Conservation (phyloP, 176 grass and related monocot genomes). For the Calamus simplicifolius region DNA sequence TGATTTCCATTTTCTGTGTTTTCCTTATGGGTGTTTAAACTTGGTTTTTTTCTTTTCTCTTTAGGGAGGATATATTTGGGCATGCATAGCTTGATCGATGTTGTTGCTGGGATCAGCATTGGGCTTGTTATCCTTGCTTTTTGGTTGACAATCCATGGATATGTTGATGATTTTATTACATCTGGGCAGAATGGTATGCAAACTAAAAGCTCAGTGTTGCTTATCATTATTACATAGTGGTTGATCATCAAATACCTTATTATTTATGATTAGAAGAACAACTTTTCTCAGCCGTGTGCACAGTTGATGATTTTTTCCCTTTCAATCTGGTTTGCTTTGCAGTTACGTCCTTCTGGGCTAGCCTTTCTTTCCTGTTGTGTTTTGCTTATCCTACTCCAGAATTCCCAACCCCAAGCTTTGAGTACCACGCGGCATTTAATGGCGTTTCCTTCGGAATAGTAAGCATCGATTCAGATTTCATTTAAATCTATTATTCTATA, state of each 20-base stretch:
- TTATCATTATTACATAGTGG: neutral
- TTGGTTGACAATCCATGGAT: constrained; percentile 56
- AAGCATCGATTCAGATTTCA: constrained; percentile 20
- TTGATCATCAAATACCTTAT: neutral
- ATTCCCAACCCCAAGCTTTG: constrained; percentile 90
- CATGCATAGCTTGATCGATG: constrained; percentile 91
- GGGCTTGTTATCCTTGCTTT: constrained; percentile 75
- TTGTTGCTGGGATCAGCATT: constrained; percentile 57
- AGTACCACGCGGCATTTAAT: constrained; percentile 82
- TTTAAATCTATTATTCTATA: no score
- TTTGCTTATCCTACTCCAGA: constrained; percentile 92
- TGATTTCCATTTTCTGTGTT: no score
- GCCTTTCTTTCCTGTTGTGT: constrained; percentile 63
- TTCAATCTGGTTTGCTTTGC: constrained; percentile 6
- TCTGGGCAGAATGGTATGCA: constrained; percentile 72
- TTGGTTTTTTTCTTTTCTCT: neutral
- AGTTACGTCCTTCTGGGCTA: constrained; percentile 87
- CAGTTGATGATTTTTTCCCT: neutral
- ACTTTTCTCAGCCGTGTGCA: neutral
- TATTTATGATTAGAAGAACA: neutral
- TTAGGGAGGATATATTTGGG: constrained; percentile 89
- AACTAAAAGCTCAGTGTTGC: no score
- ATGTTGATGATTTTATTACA: constrained; percentile 73
- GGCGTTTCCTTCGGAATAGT: constrained; percentile 96
- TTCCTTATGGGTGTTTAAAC: no score